These are phyloP conservation scores for Flaveria trinervia DNA, from an alignment of 129 eudicot species.

Conservation along the genomic window DNA sequence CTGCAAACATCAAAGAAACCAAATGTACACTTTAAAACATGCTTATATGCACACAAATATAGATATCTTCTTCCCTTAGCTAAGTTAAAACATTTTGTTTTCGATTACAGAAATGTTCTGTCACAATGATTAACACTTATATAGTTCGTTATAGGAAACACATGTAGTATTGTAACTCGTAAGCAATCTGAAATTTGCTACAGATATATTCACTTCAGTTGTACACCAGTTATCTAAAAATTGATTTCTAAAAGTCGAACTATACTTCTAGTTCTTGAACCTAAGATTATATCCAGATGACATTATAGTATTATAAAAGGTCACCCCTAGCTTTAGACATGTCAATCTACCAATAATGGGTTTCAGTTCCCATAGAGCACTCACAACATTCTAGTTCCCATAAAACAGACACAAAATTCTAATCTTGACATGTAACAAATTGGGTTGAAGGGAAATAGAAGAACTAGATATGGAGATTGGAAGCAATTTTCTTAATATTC, in stretches of 20 bases:
- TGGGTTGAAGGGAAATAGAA: too few relatives aligned
- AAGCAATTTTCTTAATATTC: too few relatives aligned
- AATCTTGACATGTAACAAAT: too few relatives aligned
- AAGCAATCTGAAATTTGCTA: not conserved
- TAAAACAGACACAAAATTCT: too few relatives aligned
- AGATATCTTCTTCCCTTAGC: not conserved
- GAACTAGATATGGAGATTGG: too few relatives aligned
- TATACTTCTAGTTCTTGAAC: not conserved
- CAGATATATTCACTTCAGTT: not conserved
- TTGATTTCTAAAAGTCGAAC: not conserved
- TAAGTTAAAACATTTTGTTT: not conserved
- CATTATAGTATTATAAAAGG: not conserved
- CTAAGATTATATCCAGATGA: not conserved
- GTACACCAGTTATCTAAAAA: not conserved
- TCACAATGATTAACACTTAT: not conserved
- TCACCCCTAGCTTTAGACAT: not conserved
- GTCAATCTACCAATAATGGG: not conserved
- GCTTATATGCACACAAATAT: constrained; percentile 11
- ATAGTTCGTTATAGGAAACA: not conserved
- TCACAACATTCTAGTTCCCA: not conserved
- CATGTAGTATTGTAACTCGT: constrained; percentile 1
- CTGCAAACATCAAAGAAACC: constrained; percentile 39
- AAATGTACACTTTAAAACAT: not conserved
- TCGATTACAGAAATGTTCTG: not conserved
- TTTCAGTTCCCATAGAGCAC: not conserved